Evolutionary conservation across 2,329 filamentous ascomycete genomes (phyloP).

Genomic region (Arthrobotrys entomopaga): DNA sequence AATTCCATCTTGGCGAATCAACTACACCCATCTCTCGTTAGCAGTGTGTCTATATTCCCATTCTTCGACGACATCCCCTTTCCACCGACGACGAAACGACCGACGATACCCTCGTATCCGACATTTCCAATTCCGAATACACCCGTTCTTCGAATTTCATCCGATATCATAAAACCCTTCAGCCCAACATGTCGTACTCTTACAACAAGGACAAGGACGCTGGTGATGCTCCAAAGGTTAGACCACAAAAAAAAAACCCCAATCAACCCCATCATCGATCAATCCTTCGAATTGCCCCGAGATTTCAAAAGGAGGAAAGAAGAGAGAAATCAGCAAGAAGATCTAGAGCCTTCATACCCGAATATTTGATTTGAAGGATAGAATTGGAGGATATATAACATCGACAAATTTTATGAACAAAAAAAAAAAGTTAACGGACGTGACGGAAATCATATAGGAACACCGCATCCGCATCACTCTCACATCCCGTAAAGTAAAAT

Average conservation of each 20-base stretch:
- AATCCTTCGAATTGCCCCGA: too few species aligned
- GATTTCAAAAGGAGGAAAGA: neutral
- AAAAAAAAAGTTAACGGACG: neutral
- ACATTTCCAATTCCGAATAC: neutral
- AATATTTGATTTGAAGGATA: neutral
- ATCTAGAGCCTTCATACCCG: neutral
- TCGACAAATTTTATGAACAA: neutral
- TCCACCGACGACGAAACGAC: constrained; percentile 14
- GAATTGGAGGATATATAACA: neutral
- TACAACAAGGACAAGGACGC: constrained; percentile 47
- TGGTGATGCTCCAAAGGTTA: constrained; percentile 53
- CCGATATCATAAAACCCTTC: neutral
- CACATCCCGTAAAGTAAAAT: constrained; percentile 90
- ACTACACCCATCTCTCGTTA: constrained; percentile 16
- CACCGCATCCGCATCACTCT: constrained; percentile 99
- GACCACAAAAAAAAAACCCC: constrained; percentile 12
- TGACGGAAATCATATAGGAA: constrained; percentile 32
- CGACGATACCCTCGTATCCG: neutral
- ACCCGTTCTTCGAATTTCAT: constrained; percentile 2
- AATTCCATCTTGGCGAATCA: constrained; percentile 44
- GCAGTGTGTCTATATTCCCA: too few species aligned
- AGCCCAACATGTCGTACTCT: constrained; percentile 50
- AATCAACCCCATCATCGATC: neutral
- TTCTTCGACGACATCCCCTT: constrained; percentile 11
- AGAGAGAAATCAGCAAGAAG: neutral